A percentile compares a stretch with the other conserved stretches of the same genome.
These are phyloP conservation scores for Pseudogymnoascus sp. DNA, from an alignment of 2,329 filamentous ascomycete species.

Conservation along the genomic window DNA sequence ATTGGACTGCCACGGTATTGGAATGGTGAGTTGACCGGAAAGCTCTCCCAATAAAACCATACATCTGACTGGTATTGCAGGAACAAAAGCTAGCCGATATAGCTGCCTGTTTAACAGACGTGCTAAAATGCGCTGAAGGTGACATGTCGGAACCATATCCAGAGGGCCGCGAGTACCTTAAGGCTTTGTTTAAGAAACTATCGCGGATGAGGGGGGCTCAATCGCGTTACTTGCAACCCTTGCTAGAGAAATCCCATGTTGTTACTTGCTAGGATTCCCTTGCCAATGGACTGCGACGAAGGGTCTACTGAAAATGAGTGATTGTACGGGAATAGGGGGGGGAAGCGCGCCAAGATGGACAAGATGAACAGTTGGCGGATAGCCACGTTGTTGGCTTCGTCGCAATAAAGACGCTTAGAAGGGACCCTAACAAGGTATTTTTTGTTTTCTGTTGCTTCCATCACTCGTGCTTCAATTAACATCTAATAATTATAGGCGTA, in stretches of 20 bases:
- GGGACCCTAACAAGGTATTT: not conserved
- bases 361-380: not conserved
- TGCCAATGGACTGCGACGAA: not conserved
- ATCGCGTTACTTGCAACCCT: not conserved
- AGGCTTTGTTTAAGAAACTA: not conserved
- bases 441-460: not conserved
- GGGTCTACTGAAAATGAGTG: not conserved
- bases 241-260: not conserved
- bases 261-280: not conserved
- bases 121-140: slow-evolving; percentile 1
- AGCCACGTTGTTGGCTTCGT: not conserved
- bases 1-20: not conserved
- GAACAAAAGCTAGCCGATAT: slow-evolving; percentile 4
- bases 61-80: not conserved
- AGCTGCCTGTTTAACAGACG: slow-evolving; percentile 4
- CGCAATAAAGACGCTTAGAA: not conserved
- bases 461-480: not conserved
- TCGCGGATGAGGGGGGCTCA: not conserved
- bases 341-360: not conserved
- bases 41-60: not conserved
- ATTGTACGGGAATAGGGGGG: not conserved
- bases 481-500: no score
- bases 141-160: not conserved
- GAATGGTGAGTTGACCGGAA: not conserved
- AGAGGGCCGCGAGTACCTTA: not conserved